These are phyloP conservation scores for Truncatella angustata DNA, from an alignment of 2,329 filamentous ascomycete species.

Conservation along the genomic window DNA sequence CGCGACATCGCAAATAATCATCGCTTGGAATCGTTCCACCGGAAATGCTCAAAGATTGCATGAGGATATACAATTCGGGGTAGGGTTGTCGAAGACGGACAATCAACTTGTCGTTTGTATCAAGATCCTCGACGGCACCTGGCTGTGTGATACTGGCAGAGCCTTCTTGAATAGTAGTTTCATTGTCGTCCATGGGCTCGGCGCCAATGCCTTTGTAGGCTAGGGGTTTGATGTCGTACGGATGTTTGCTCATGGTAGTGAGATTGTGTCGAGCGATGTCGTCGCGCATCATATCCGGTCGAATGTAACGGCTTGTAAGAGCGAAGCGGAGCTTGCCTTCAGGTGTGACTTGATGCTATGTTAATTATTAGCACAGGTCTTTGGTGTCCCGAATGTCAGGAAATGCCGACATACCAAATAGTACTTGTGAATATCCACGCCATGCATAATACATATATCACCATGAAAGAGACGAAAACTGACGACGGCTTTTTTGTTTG, in stretches of 20 bases:
- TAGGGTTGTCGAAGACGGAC: too few species aligned
- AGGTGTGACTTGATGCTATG: constrained; percentile 51
- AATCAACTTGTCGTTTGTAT: too few species aligned
- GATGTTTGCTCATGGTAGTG: constrained; percentile 31
- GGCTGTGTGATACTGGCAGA: too few species aligned
- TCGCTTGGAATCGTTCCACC: too few species aligned
- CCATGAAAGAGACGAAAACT: constrained; percentile 54
- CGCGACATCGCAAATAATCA: too few species aligned
- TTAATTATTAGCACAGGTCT: neutral
- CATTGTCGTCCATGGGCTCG: too few species aligned
- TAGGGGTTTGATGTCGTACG: constrained; percentile 24
- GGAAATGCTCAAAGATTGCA: too few species aligned
- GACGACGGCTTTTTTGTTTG: constrained; percentile 29
- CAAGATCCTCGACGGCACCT: too few species aligned
- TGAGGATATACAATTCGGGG: too few species aligned
- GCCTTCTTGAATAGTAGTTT: neutral
- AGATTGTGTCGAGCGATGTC: constrained; percentile 25
- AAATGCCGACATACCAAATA: constrained; percentile 47
- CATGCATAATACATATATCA: constrained; percentile 65
- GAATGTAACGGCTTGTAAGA: constrained; percentile 53
- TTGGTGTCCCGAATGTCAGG: constrained; percentile 16
- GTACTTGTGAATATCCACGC: constrained; percentile 53
- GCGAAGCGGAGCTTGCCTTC: constrained; percentile 53
- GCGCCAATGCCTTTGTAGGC: constrained; percentile 23
- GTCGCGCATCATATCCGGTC: constrained; percentile 36